These are phyloP conservation scores for Thalassiosira profunda DNA, from an alignment of 108 stramenopile species.

Conservation along the genomic window DNA sequence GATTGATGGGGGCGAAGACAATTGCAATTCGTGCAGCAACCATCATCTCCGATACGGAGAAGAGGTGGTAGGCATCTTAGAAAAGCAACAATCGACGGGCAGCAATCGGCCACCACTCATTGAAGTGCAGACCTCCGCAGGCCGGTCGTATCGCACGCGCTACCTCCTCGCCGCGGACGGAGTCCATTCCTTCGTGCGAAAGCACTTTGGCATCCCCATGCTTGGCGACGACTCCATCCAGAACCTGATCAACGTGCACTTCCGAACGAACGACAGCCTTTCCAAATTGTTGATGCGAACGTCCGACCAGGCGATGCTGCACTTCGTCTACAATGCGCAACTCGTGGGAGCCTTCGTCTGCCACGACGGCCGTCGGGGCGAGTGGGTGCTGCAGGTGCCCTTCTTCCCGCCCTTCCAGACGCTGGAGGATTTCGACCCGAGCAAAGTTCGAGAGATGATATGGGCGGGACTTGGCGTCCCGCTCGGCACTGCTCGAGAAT, in stretches of 20 bases:
- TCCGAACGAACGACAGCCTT: conserved; percentile 46
- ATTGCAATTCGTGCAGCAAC: no score
- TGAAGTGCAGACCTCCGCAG: conserved; percentile 24
- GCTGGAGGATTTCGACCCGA: conserved; percentile 50
- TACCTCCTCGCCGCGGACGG: conserved; percentile 92
- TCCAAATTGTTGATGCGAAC: conserved; percentile 28
- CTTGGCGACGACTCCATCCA: conserved; percentile 66
- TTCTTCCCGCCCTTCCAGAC: conserved; percentile 94
- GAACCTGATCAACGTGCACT: conserved; percentile 92
- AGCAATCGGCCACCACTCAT: conserved; percentile 11
- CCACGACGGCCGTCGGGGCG: conserved; percentile 75
- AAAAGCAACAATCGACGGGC: neutral
- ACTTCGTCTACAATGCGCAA: conserved; percentile 87
- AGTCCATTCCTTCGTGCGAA: conserved; percentile 70
- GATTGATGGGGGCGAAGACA: neutral
- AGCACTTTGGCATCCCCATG: conserved; percentile 50
- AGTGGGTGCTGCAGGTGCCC: conserved; percentile 95
- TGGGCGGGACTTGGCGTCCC: conserved; percentile 55
- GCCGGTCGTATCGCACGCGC: conserved; percentile 19
- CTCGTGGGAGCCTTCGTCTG: conserved; percentile 93
- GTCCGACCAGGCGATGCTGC: conserved; percentile 88
- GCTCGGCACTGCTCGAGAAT: no score
- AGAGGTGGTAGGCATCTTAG: conserved; percentile 9
- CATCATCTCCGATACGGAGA: conserved; percentile 17
- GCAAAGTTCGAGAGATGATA: conserved; percentile 58